Evolutionary conservation across 2,329 filamentous ascomycete species (phyloP), one percentile per base, ranked within the genome.

Genomic region (Xylaria sp.): DNA sequence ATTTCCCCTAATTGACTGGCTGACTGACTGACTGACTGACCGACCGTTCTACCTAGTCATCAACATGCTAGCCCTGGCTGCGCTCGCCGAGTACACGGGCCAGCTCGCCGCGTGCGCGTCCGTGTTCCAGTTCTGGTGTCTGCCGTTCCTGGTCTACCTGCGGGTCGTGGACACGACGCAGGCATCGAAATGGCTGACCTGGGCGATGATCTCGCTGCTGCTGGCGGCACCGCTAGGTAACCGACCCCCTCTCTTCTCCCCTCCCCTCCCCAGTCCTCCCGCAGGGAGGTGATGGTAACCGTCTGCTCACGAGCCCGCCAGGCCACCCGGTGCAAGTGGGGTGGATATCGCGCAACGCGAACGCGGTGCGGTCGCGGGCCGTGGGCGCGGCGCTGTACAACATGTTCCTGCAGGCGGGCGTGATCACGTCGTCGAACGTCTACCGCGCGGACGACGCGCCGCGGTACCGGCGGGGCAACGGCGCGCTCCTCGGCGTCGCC

Each of bases 301-400:
- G 24, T 34, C 29, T 3, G 29, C 59, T 62, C 4, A 63, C 48
- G 2, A 16, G 8, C 19, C 22, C n/a, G n/a, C 8, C 6, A 66
- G 64, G 56, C n/a, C 64, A 67, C 18, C 64, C 64, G 1, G 52
- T 67, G 1, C 64, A 67, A 52, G 65, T 67, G 1, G 59, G 61
- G 17, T 67, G 63, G 63, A 60, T 74, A 3, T 82, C 79, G 2
- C 75, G 80, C 34, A 87, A 87, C 60, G 75, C 82, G 0, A 82
- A 83, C 53, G 78, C 78, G 8, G 84, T 87, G 2, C 74, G 82
- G 8, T 83, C 82, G 3, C 71, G 84, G 7, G 78, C 83, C 4
- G 78, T 87, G 4, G 79, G 80, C 0, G 78, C 81, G 0, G 83
- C 80, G 0, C 64, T 84, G 4, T 86, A 86, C 66, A 86, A 85